phyloP scores from a whole-genome alignment of 2,329 filamentous ascomycete species.

The Colletotrichum falcatum region DNA sequence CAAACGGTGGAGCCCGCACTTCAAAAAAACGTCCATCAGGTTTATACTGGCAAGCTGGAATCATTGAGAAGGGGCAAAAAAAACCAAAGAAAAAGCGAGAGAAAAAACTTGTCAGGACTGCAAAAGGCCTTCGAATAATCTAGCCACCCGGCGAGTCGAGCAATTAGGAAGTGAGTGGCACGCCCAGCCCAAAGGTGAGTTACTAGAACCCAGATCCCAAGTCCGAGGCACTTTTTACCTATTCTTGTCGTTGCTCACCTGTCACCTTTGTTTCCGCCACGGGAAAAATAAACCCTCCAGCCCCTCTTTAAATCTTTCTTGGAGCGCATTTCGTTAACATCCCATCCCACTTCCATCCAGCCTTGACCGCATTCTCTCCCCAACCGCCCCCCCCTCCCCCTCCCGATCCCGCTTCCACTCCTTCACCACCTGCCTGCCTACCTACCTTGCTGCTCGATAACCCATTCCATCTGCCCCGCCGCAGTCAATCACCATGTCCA shows the following conservation, averaged over 20 bases:
- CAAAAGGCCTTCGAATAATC: constrained; percentile 1
- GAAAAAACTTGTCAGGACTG: constrained; percentile 8
- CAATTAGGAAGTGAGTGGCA: not conserved
- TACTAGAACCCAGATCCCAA: too few relatives aligned
- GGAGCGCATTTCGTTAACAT: constrained; percentile 36
- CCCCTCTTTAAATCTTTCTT: constrained; percentile 41
- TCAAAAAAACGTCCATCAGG: constrained; percentile 29
- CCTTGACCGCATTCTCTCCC: constrained; percentile 35
- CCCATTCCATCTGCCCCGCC: constrained; percentile 17
- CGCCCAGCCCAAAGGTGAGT: constrained; percentile 22
- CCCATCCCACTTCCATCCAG: constrained; percentile 37
- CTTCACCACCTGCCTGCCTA: not conserved
- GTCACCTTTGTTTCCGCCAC: constrained; percentile 2
- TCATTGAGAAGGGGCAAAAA: not conserved
- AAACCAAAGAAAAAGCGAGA: too few relatives aligned
- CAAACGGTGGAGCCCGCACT: constrained; percentile 17
- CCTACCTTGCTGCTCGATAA: constrained; percentile 2
- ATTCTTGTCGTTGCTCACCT: too few relatives aligned
- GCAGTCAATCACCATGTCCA: constrained; percentile 73
- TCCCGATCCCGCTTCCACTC: constrained; percentile 4
- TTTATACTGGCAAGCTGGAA: constrained; percentile 17
- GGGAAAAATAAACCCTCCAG: constrained; percentile 31
- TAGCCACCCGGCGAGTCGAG: too few relatives aligned
- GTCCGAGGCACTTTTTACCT: too few relatives aligned
- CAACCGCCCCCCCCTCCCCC: too few relatives aligned